Conservation (phyloP, 192 early-diverging fungal genomes). For the Allomyces arbusculus region DNA sequence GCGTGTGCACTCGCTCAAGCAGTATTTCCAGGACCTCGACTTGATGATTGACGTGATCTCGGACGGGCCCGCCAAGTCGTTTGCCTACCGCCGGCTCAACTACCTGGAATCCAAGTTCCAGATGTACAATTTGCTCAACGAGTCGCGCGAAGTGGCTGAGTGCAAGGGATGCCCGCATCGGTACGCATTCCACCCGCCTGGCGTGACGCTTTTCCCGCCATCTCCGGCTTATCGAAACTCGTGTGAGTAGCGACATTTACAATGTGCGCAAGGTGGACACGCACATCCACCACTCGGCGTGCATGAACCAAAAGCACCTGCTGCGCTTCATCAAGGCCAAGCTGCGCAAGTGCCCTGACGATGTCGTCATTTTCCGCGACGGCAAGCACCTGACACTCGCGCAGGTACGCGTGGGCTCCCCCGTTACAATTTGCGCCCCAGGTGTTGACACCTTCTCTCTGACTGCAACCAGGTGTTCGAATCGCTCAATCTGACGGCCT, state of each 20-base stretch:
- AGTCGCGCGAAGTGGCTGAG: conserved; percentile 83
- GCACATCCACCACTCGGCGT: conserved; percentile 79
- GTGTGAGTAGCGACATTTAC: conserved; percentile 67
- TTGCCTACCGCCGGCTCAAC: conserved; percentile 67
- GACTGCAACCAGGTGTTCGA: conserved; percentile 40
- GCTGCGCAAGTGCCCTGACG: conserved; percentile 50
- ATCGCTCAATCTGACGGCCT: conserved; percentile 73
- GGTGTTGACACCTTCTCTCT: no score
- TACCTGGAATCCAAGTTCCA: conserved; percentile 86
- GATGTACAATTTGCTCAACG: conserved; percentile 77
- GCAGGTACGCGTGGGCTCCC: conserved; percentile 7
- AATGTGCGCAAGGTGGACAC: conserved; percentile 96
- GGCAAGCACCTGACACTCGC: conserved; percentile 52
- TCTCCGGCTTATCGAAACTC: no score
- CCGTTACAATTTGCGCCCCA: no score
- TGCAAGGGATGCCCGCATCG: conserved; percentile 36
- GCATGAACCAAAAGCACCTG: conserved; percentile 94
- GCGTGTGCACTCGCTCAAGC: conserved; percentile 45
- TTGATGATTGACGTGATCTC: conserved; percentile 51
- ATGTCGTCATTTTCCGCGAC: conserved; percentile 70
- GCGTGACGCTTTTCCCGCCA: no score
- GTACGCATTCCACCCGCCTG: no score
- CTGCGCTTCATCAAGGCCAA: conserved; percentile 89
- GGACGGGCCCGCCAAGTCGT: conserved; percentile 82
- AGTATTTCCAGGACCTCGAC: conserved; percentile 74